Evolutionary conservation across 345 rosid genomes (phyloP).

Genomic region (Eucalyptus dawsonii): DNA sequence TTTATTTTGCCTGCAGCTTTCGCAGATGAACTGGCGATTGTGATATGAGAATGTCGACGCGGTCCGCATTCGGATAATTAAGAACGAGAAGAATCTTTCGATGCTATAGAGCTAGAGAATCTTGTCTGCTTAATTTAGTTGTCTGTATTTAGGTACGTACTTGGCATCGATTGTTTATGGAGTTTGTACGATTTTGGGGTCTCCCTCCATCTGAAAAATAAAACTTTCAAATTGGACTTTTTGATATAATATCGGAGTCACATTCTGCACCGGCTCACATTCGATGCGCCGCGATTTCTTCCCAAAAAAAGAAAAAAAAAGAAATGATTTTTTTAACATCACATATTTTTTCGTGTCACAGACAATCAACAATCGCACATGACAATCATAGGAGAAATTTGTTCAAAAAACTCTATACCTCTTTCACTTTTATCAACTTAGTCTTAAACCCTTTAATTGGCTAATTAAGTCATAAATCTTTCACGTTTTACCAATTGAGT

Average conservation of each 20-base stretch:
- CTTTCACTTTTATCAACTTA: no score
- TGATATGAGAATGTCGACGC: neutral
- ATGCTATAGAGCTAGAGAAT: neutral
- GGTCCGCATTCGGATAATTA: neutral
- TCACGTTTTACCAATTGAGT: fast-evolving
- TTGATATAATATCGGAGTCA: fast-evolving
- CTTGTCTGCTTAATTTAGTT: neutral
- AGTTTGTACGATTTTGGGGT: neutral
- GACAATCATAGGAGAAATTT: neutral
- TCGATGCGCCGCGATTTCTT: neutral
- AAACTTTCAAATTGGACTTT: neutral
- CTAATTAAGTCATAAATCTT: no score
- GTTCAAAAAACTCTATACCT: no score
- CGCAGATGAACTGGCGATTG: neutral
- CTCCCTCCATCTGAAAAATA: neutral
- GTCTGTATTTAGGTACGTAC: neutral
- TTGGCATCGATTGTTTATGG: neutral
- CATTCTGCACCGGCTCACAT: fast-evolving
- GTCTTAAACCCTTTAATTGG: no score
- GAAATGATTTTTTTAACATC: neutral
- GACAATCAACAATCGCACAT: neutral
- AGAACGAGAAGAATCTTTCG: neutral
- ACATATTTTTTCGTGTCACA: neutral
- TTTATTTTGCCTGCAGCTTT: neutral
- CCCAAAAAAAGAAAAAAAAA: no score